Conservation (phyloP, 2,329 filamentous ascomycete species). For the Zelopaecilomyces penicillatus region DNA sequence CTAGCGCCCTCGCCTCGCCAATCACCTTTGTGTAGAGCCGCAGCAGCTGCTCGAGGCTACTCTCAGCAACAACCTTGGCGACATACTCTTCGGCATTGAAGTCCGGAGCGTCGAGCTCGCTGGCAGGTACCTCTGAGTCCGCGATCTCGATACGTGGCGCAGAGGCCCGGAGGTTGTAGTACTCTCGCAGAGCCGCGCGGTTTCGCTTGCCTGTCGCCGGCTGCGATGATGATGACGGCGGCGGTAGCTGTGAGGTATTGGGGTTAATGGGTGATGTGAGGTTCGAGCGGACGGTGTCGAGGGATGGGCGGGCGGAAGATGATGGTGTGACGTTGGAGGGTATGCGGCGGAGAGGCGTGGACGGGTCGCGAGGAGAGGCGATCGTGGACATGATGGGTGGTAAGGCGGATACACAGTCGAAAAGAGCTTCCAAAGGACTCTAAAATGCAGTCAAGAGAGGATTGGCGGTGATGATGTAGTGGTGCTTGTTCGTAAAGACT, state of each 20-base stretch:
- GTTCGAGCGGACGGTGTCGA: constrained; percentile 56
- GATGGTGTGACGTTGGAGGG: constrained; percentile 51
- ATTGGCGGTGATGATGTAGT: too few species aligned
- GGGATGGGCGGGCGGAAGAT: constrained; percentile 66
- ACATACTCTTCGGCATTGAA: constrained; percentile 71
- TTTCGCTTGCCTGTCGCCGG: constrained; percentile 45
- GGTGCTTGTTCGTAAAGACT: too few species aligned
- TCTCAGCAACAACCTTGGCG: constrained; percentile 48
- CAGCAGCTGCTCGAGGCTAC: constrained; percentile 60
- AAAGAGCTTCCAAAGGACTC: too few species aligned
- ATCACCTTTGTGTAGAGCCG: constrained; percentile 62
- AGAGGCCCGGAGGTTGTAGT: constrained; percentile 67
- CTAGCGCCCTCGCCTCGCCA: constrained; percentile 77
- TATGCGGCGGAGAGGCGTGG: constrained; percentile 50
- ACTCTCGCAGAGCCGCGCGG: constrained; percentile 81
- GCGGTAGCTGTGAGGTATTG: constrained; percentile 24
- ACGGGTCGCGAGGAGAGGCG: constrained; percentile 50
- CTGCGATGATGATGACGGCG: constrained; percentile 17
- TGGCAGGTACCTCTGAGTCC: constrained; percentile 50
- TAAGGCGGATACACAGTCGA: too few species aligned
- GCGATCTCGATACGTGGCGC: constrained; percentile 35
- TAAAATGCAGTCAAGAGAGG: too few species aligned
- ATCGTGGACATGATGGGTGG: constrained; percentile 51
- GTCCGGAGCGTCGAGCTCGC: constrained; percentile 63
- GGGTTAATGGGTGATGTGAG: constrained; percentile 40